These are phyloP conservation scores for Paecilomyces formosus DNA, from an alignment of 2,329 filamentous ascomycete genomes.

Conservation along the genomic window DNA sequence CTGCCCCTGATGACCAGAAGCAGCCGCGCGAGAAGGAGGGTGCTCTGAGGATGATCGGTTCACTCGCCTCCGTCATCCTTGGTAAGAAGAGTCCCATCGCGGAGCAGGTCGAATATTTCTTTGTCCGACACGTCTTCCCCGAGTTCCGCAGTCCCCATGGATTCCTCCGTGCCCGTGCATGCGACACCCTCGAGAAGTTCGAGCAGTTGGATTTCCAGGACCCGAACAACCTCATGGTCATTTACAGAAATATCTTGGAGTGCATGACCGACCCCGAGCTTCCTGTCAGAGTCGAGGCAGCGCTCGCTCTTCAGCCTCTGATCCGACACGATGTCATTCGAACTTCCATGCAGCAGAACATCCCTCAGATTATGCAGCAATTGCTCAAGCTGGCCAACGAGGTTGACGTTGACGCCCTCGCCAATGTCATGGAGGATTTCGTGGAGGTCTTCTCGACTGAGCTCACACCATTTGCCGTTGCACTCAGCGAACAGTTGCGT, in stretches of 20 bases:
- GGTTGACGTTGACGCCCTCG: constrained; percentile 91
- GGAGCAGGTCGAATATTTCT: constrained; percentile 96
- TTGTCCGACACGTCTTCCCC: constrained; percentile 95
- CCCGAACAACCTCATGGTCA: constrained; percentile 85
- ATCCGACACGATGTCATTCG: constrained; percentile 94
- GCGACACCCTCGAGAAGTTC: constrained; percentile 96
- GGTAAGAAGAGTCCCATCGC: constrained; percentile 98
- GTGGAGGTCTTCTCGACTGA: constrained; percentile 98
- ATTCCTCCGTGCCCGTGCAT: constrained; percentile 87
- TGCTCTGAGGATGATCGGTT: constrained; percentile 93
- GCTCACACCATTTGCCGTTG: constrained; percentile 92
- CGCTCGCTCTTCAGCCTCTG: constrained; percentile 85
- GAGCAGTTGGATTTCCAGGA: constrained; percentile 97
- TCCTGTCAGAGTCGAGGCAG: constrained; percentile 88
- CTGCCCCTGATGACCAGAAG: constrained; percentile 78
- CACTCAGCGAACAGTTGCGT: constrained; percentile 86
- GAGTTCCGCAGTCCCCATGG: constrained; percentile 91
- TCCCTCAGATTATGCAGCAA: constrained; percentile 99
- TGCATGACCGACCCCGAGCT: constrained; percentile 93
- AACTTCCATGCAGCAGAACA: constrained; percentile 92
- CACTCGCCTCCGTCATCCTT: constrained; percentile 84
- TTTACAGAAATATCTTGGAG: constrained; percentile 94
- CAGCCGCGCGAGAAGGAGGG: constrained; percentile 94
- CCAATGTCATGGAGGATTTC: constrained; percentile 99
- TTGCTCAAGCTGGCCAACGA: constrained; percentile 94